A percentile compares a stretch with the other conserved stretches of the same genome.
Conservation (phyloP, 2,329 filamentous ascomycete genomes). For the Colletotrichum navitas region DNA sequence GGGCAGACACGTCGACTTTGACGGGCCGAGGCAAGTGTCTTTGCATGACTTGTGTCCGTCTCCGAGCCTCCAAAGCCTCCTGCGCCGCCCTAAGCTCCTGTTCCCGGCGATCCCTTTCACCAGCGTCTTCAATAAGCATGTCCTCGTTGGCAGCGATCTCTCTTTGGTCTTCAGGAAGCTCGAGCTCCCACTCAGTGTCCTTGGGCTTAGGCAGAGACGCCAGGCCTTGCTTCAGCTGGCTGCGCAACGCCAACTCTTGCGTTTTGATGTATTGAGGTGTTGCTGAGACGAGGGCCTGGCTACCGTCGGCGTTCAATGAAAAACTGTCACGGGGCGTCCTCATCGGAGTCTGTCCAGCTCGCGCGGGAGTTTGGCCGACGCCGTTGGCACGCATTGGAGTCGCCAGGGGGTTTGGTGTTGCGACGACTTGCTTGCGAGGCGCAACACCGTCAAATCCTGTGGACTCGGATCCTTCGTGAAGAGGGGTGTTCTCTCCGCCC, state of each 20-base stretch:
- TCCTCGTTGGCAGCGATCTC: slow-evolving; percentile 64
- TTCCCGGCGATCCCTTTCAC: slow-evolving; percentile 84
- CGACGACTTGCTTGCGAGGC: slow-evolving; percentile 81
- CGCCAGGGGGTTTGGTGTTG: slow-evolving; percentile 96
- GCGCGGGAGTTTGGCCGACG: slow-evolving; percentile 75
- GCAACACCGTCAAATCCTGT: slow-evolving; percentile 90
- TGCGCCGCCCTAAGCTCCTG: slow-evolving; percentile 77
- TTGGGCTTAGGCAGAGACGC: slow-evolving; percentile 91
- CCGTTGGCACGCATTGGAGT: slow-evolving; percentile 80
- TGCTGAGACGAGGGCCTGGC: slow-evolving; percentile 75
- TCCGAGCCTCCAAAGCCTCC: slow-evolving; percentile 82
- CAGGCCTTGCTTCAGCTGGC: slow-evolving; percentile 79
- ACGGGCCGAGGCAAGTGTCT: slow-evolving; percentile 82
- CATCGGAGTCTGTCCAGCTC: slow-evolving; percentile 84
- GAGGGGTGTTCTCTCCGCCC: slow-evolving; percentile 91
- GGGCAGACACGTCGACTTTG: slow-evolving; percentile 75
- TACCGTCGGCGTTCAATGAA: slow-evolving; percentile 80
- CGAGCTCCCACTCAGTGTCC: slow-evolving; percentile 93
- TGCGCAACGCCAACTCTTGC: slow-evolving; percentile 76
- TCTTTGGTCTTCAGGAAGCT: slow-evolving; percentile 84
- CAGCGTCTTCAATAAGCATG: slow-evolving; percentile 69
- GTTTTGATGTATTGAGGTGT: slow-evolving; percentile 83
- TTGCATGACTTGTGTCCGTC: slow-evolving; percentile 94
- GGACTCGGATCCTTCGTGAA: slow-evolving; percentile 84
- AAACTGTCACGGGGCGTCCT: slow-evolving; percentile 91